Evolutionary conservation across 345 rosid species (phyloP), one percentile per base, ranked within the genome.

Genomic region (Reutealis trisperma): DNA sequence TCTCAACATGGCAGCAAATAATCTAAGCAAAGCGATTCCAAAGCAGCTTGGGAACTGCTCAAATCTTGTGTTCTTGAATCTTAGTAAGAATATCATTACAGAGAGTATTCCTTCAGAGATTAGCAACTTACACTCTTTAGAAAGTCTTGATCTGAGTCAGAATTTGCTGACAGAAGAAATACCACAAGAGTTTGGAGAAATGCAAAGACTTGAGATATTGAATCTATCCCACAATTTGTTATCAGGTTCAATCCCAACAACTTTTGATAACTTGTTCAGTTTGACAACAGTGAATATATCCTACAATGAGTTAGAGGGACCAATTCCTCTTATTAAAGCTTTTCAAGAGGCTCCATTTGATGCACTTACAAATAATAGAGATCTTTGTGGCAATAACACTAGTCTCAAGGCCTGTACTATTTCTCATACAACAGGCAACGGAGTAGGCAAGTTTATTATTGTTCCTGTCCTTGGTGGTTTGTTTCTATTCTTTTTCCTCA

Each of bases 221-320:
- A 76, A 85, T 45, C 79, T 85, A 59, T 83, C 86, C 45, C 76
- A 84, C 82, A 86, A 86, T 57, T 22, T 69, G 10, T 74, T 86
- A 37, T 77, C 82, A 22, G 87, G 85, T 60, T 18, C 74, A 8
- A 81, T 86, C 9, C 86, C 89, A n/a, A 0, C 73, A 32, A 47
- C 84, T n/a, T 71, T 86, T 55, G 34, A 62, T 0, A 22, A 41
- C 0, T 45, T 86, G 73, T 1, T 0, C 0, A 72, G 84, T 34
- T 66, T 86, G 63, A 70, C 75, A 9, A 24, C 45, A 44, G 34
- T 84, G 59, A 73, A 84, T 52, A 45, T 86, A 22, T 78, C 89
- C 2, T 65, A 76, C 76, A 87, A 87, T 66, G 63, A 83, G 61
- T 70, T 87, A 60, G 37, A 7, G 30, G 51, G 51, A 1, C 10